Conservation (phyloP, 768 basidiomycete genomes). For the Cystofilobasidium bisporidii region DNA sequence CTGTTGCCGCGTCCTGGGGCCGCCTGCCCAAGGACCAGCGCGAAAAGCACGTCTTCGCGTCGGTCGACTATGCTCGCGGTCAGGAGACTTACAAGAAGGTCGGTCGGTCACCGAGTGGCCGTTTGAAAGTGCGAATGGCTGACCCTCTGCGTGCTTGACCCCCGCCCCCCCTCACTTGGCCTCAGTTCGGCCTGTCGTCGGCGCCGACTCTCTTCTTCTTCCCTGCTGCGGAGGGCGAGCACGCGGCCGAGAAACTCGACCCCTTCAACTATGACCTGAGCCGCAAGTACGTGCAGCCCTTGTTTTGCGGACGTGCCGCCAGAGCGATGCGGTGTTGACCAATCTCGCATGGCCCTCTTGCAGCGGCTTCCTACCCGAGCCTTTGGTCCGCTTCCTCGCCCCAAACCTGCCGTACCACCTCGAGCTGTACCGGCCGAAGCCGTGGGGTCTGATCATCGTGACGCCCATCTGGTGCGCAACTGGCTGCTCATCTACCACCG, state of each 20-base stretch:
- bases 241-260: conserved; percentile 49
- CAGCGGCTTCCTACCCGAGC: conserved; percentile 74
- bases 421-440: conserved; percentile 53
- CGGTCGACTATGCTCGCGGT: conserved; percentile 74
- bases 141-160: background rate
- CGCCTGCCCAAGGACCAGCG: conserved; percentile 52
- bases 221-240: conserved; percentile 61
- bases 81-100: conserved; percentile 72
- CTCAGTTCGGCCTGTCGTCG: conserved; percentile 65
- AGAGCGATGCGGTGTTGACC: background rate
- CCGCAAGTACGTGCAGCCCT: conserved; percentile 26
- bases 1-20: conserved; percentile 76
- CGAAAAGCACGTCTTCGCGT: conserved; percentile 83
- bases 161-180: background rate
- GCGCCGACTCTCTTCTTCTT: conserved; percentile 78
- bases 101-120: background rate
- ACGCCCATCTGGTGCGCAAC: conserved; percentile 19
- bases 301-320: background rate
- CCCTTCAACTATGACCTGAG: conserved; percentile 55
- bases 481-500: conserved; percentile 49
- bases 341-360: background rate
- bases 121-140: background rate
- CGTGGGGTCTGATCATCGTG: conserved; percentile 24
- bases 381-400: conserved; percentile 66
- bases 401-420: conserved; percentile 66